phyloP scores from a whole-genome alignment of 768 basidiomycete genomes.

The Jaapia argillacea region DNA sequence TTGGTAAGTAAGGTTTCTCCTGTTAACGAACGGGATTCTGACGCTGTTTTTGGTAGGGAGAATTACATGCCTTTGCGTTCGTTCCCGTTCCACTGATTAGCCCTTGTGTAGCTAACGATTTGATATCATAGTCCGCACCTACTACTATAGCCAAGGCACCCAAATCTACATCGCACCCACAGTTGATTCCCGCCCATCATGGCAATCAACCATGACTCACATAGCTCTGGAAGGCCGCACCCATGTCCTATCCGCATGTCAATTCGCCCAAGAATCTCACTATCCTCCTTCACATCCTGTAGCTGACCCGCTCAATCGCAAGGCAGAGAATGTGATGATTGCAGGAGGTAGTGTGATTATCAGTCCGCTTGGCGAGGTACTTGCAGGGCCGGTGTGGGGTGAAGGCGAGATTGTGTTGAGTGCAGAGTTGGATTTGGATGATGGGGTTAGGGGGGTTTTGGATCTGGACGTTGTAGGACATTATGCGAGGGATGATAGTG shows the following conservation, averaged over 20 bases:
- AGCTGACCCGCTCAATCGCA: slow-evolving; percentile 22
- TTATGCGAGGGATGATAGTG: slow-evolving; percentile 50
- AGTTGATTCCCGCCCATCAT: slow-evolving; percentile 45
- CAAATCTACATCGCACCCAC: slow-evolving; percentile 61
- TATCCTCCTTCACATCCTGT: slow-evolving; percentile 40
- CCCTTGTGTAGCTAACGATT: neutral
- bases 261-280: slow-evolving; percentile 45
- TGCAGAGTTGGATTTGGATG: slow-evolving; percentile 50
- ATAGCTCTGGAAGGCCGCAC: slow-evolving; percentile 62
- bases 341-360: slow-evolving; percentile 55
- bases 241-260: slow-evolving; percentile 56
- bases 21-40: neutral
- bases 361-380: slow-evolving; percentile 42
- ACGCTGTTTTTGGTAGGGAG: slow-evolving; percentile 36
- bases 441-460: slow-evolving; percentile 46
- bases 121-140: slow-evolving; percentile 35
- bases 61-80: slow-evolving; percentile 58
- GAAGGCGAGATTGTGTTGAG: slow-evolving; percentile 44
- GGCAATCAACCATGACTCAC: slow-evolving; percentile 50
- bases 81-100: slow-evolving; percentile 12
- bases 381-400: slow-evolving; percentile 48
- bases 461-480: slow-evolving; percentile 55
- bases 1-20: slow-evolving; percentile 29
- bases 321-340: slow-evolving; percentile 43
- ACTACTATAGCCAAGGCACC: slow-evolving; percentile 49